phyloP scores from a whole-genome alignment of 106 monocot species.

The Posidonia australis region DNA sequence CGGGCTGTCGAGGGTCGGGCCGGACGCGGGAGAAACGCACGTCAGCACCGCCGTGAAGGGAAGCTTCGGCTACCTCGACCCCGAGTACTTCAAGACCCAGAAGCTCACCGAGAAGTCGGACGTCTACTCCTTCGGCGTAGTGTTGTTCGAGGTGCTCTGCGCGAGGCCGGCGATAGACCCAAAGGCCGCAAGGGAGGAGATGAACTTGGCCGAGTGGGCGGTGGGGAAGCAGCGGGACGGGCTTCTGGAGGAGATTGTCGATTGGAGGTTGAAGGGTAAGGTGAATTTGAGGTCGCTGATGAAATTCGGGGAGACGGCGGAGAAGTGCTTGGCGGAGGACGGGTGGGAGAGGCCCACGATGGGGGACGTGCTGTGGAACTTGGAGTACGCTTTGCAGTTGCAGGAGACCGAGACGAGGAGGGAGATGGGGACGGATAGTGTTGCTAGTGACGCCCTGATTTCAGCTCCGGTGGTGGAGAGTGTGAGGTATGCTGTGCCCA shows the following conservation, averaged over 20 bases:
- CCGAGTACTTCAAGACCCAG: conserved; percentile 76
- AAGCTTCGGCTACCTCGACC: conserved; percentile 82
- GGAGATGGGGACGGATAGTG: conserved; percentile 49
- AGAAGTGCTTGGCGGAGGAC: conserved; percentile 54
- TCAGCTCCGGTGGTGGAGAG: background rate
- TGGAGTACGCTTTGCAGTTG: conserved; percentile 67
- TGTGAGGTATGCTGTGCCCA: too few relatives aligned
- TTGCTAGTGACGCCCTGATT: conserved; percentile 10
- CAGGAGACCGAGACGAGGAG: conserved; percentile 38
- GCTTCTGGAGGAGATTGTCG: conserved; percentile 46
- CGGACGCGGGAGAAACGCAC: conserved; percentile 51
- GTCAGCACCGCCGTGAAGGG: conserved; percentile 80
- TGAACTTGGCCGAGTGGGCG: conserved; percentile 77
- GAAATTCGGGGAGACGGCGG: conserved; percentile 67
- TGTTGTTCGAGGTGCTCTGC: conserved; percentile 75
- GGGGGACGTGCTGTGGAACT: conserved; percentile 66
- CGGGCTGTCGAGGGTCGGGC: conserved; percentile 62
- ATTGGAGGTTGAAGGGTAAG: conserved; percentile 29
- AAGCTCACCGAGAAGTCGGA: conserved; percentile 83
- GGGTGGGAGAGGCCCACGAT: conserved; percentile 54
- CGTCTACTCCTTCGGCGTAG: conserved; percentile 82
- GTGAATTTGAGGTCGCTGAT: conserved; percentile 38
- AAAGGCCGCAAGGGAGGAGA: conserved; percentile 22
- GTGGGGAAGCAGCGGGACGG: conserved; percentile 28
- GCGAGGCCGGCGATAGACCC: conserved; percentile 49